Evolutionary conservation across 116 monocot species (phyloP), one percentile per base, ranked within the genome.

Genomic region (Phalaenopsis hybrid): DNA sequence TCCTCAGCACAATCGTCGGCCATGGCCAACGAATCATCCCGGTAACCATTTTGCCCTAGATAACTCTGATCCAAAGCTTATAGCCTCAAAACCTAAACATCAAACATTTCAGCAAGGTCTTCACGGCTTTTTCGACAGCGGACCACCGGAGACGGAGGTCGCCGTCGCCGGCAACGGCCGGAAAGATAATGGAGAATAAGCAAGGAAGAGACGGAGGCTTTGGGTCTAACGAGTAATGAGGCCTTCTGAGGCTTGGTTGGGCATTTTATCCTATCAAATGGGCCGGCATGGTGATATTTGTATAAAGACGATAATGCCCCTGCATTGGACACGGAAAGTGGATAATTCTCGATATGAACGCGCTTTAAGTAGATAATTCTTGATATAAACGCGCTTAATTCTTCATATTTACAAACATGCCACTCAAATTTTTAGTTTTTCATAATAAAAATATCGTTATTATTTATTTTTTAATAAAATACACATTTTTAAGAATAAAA

Each of bases 21-120:
- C 94, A 94, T 12, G 94, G 90, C 95, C 95, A 95, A 80, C 88
- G 78, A 84, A 92, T 92, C 89, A 95, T 88, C 82, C 76, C 92
- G 79, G 84, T 81, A 86, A 87, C 92, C 95, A 95, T 90, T 25
- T 34, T 72, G 23, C 45, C 31, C 31, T 44, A 50, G 51, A 28
- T 21, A 12, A 20, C 4, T 2, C 49, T 49, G 49, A 25, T 77
- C 77, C 20, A 18, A n/a, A 77, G 21, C 50, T 28, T 50, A 46
- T 5, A 68, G 65, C 77, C 4, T 13, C 49, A 13, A 65, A 20
- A 65, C 23, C 23, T 20, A 65, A 12, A 65, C 1, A 23, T 3
- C 8, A 8, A 21, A 21, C 72, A 72, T 72, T 72, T 72, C 72
- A 5, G 15, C 4, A 25, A 13, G 33, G 33, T 5, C 72, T 72